Evolutionary conservation across 2,329 filamentous ascomycete species (phyloP).

Genomic region (Claviceps lovelessii): DNA sequence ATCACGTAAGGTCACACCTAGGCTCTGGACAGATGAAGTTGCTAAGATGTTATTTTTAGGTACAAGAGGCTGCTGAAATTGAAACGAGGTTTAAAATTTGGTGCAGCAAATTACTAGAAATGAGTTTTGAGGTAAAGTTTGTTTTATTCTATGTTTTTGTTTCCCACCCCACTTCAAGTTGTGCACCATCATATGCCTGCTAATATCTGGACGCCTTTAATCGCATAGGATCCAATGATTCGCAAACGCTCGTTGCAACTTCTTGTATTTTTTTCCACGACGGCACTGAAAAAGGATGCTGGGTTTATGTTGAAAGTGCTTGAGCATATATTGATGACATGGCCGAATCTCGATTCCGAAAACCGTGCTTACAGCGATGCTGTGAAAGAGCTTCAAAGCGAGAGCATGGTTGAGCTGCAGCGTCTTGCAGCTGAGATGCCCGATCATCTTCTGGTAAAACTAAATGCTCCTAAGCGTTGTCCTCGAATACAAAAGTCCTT

Average conservation of each 20-base stretch:
- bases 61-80: constrained; percentile 41
- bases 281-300: constrained; percentile 60
- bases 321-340: constrained; percentile 78
- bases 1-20: constrained; percentile 15
- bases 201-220: neutral
- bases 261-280: constrained; percentile 72
- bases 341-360: constrained; percentile 57
- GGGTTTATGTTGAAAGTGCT: constrained; percentile 78
- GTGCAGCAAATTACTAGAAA: constrained; percentile 56
- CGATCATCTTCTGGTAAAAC: constrained; percentile 62
- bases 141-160: neutral
- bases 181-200: neutral
- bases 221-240: constrained; percentile 57
- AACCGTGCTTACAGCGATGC: constrained; percentile 69
- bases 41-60: constrained; percentile 10
- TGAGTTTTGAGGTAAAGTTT: constrained; percentile 47
- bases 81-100: constrained; percentile 54
- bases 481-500: neutral
- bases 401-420: constrained; percentile 78
- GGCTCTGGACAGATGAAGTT: neutral
- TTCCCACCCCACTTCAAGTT: neutral
- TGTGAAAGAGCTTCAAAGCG: constrained; percentile 72
- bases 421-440: constrained; percentile 81
- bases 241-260: constrained; percentile 69
- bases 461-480: neutral